Percentiles rank a stretch among this genome's conserved stretches.
phyloP scores from a whole-genome alignment of 768 basidiomycete species.

The Lactarius akahatsu region DNA sequence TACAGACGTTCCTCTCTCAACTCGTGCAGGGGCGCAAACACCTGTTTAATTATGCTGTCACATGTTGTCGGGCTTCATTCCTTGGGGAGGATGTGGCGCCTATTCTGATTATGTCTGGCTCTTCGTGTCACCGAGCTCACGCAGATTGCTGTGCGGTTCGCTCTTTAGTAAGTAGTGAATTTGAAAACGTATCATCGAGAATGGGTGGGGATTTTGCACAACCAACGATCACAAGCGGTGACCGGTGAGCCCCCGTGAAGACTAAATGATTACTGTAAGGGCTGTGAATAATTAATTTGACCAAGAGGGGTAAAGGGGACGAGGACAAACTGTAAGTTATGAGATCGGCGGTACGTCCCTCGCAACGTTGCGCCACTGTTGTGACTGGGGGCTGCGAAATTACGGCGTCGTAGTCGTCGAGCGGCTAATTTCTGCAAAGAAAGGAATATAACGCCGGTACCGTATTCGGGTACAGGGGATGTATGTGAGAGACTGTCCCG shows the following conservation, averaged over 20 bases:
- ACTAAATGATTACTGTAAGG: not conserved
- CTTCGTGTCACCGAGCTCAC: not conserved
- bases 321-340: not conserved
- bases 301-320: not conserved
- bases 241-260: not conserved
- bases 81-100: constrained; percentile 4
- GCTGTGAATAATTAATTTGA: constrained; percentile 3
- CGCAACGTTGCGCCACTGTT: constrained; percentile 2
- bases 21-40: constrained; percentile 3
- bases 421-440: constrained; percentile 9
- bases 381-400: constrained; percentile 6
- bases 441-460: constrained; percentile 8
- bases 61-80: not conserved
- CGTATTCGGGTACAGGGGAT: not conserved
- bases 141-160: not conserved
- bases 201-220: not conserved
- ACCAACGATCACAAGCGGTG: not conserved
- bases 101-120: not conserved
- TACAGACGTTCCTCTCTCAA: not conserved
- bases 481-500: not conserved
- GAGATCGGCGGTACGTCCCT: not conserved
- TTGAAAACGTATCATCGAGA: not conserved
- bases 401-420: constrained; percentile 8
- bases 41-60: not conserved
- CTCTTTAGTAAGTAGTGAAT: not conserved